A percentile compares a stretch with the other conserved stretches of the same genome.
phyloP scores from a whole-genome alignment of 306 rosid genomes.

The Prosopis cineraria region DNA sequence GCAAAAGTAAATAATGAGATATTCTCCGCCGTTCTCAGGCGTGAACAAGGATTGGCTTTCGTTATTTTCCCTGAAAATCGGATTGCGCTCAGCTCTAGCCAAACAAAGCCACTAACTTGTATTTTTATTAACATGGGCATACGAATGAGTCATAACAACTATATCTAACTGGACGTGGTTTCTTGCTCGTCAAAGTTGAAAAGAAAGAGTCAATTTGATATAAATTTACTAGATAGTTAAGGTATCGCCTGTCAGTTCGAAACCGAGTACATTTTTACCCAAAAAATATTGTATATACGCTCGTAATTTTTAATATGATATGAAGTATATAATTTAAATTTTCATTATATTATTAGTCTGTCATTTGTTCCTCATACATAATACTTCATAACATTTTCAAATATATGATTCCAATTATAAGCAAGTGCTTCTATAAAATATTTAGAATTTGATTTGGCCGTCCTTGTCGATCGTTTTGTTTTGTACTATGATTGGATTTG shows the following conservation, averaged over 20 bases:
- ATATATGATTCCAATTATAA: neutral
- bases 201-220: neutral
- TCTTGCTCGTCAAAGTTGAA: neutral
- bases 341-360: too few species aligned
- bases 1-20: neutral
- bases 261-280: neutral
- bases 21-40: neutral
- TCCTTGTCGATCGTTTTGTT: too few species aligned
- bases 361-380: too few species aligned
- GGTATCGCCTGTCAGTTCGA: neutral
- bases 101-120: neutral
- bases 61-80: neutral
- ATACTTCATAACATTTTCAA: too few species aligned
- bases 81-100: neutral
- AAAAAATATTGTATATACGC: neutral
- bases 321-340: too few species aligned
- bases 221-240: neutral
- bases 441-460: neutral
- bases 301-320: neutral
- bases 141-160: neutral
- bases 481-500: neutral
- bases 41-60: neutral
- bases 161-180: neutral
- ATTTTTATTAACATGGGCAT: neutral
- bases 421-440: neutral